phyloP scores from a whole-genome alignment of 2,329 filamentous ascomycete genomes.

The Claviceps lovelessii region DNA sequence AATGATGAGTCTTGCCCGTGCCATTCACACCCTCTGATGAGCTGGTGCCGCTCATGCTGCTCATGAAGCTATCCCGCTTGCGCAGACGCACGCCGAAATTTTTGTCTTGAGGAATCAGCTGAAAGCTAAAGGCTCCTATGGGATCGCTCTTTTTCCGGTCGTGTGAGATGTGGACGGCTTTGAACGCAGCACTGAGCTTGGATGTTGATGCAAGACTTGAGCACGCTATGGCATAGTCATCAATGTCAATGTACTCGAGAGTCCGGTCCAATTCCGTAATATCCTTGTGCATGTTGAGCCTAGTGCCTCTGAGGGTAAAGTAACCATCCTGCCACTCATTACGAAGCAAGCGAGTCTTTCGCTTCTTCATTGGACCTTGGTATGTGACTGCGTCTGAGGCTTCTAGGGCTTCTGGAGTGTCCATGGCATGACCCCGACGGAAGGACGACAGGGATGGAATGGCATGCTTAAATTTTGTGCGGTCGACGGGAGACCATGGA shows the following conservation, averaged over 20 bases:
- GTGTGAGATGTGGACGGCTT: constrained; percentile 54
- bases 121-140: constrained; percentile 64
- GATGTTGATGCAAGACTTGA: constrained; percentile 58
- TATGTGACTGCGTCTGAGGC: constrained; percentile 46
- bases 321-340: constrained; percentile 91
- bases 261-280: constrained; percentile 36
- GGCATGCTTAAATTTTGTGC: constrained; percentile 29
- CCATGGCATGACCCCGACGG: constrained; percentile 12
- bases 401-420: constrained; percentile 18
- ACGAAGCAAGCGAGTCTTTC: constrained; percentile 73
- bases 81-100: constrained; percentile 35
- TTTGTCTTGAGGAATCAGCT: constrained; percentile 60
- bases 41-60: constrained; percentile 15
- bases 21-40: constrained; percentile 38
- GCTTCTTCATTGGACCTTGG: constrained; percentile 86
- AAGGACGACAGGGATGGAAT: constrained; percentile 23
- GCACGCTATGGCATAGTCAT: constrained; percentile 80
- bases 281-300: constrained; percentile 63
- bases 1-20: constrained; percentile 78
- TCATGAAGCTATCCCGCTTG: constrained; percentile 36
- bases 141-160: constrained; percentile 39
- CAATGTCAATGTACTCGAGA: constrained; percentile 70
- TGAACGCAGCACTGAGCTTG: constrained; percentile 80
- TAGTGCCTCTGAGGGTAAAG: constrained; percentile 68
- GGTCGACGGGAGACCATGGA: constrained; percentile 40